These are phyloP conservation scores for Cryomyces minteri DNA, from an alignment of 495 filamentous ascomycete species.

Conservation along the genomic window DNA sequence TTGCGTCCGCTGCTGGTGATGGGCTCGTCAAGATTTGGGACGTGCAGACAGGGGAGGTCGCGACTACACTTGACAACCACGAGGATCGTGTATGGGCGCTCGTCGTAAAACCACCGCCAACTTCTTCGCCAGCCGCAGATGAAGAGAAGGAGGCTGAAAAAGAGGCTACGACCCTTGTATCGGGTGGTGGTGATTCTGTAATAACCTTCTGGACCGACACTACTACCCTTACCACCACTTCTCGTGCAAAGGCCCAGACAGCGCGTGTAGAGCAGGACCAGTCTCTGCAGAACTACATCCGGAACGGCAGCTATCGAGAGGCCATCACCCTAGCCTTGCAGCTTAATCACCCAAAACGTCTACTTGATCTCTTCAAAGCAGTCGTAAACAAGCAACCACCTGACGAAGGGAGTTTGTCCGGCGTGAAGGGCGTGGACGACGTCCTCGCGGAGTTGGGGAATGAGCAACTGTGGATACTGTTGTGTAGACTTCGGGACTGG, in stretches of 20 bases:
- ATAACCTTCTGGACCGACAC: conserved; percentile 95
- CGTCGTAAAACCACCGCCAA: conserved; percentile 41
- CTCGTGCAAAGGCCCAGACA: conserved; percentile 47
- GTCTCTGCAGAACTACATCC: conserved; percentile 77
- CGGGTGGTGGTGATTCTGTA: conserved; percentile 73
- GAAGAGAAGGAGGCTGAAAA: conserved; percentile 1
- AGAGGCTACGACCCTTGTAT: conserved; percentile 42
- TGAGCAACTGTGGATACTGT: conserved; percentile 61
- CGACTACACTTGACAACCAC: conserved; percentile 87
- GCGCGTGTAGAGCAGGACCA: conserved; percentile 85
- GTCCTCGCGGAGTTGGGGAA: conserved; percentile 63
- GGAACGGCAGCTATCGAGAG: conserved; percentile 66
- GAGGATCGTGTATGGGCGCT: conserved; percentile 85
- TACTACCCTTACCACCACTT: conserved; percentile 56
- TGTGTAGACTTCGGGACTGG: conserved; percentile 78
- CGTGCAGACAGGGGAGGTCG: conserved; percentile 55
- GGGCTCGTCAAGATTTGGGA: conserved; percentile 97
- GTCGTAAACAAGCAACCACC: conserved; percentile 45
- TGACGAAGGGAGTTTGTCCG: conserved; percentile 47
- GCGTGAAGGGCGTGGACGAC: conserved; percentile 62
- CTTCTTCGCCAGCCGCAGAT: conserved; percentile 6
- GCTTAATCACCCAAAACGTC: conserved; percentile 76
- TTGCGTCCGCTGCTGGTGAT: conserved; percentile 83
- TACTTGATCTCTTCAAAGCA: conserved; percentile 64
- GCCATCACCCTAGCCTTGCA: conserved; percentile 82